Conservation (phyloP, 1,284 basidiomycete species). For the Sporisorium graminicola region DNA sequence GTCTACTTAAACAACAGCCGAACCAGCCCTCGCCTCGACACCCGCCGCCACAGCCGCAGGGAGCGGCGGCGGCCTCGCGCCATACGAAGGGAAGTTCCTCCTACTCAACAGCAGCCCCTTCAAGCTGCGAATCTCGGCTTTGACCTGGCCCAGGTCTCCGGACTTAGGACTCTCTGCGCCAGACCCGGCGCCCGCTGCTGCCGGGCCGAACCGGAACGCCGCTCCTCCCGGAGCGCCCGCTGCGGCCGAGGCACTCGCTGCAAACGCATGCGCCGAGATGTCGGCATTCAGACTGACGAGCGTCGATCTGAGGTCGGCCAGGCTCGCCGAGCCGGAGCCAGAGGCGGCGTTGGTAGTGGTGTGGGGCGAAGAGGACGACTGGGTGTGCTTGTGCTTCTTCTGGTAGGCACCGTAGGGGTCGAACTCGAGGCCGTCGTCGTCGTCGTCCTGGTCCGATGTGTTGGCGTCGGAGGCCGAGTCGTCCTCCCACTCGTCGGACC, state of each 20-base stretch:
- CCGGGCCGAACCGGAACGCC: constrained; percentile 20
- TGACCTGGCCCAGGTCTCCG: constrained; percentile 61
- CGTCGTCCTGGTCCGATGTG: constrained; percentile 28
- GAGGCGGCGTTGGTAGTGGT: constrained; percentile 5
- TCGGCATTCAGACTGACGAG: constrained; percentile 45
- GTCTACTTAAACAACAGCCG: constrained; percentile 29
- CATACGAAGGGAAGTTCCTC: constrained; percentile 59
- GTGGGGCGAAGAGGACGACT: constrained; percentile 19
- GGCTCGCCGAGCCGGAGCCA: constrained; percentile 9
- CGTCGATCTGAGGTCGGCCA: constrained; percentile 23
- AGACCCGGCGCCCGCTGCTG: constrained; percentile 1
- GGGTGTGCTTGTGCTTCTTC: constrained; percentile 54
- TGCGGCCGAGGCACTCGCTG: constrained; percentile 14
- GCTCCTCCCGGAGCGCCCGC: constrained; percentile 7
- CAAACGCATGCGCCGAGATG: constrained; percentile 45
- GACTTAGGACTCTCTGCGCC: constrained; percentile 33
- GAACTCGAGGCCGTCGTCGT: constrained; percentile 59
- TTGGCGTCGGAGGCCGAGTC: constrained; percentile 19
- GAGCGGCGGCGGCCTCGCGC: constrained; percentile 35
- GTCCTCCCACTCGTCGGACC: constrained; percentile 48
- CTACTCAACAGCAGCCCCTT: constrained; percentile 64
- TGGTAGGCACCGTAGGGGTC: constrained; percentile 54
- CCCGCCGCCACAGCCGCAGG: constrained; percentile 4
- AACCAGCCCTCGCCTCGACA: constrained; percentile 17
- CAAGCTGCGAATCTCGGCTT: constrained; percentile 65